Evolutionary conservation across 768 basidiomycete genomes (phyloP), one percentile per base, ranked within the genome.

Genomic region (Fibroporia radiculosa): DNA sequence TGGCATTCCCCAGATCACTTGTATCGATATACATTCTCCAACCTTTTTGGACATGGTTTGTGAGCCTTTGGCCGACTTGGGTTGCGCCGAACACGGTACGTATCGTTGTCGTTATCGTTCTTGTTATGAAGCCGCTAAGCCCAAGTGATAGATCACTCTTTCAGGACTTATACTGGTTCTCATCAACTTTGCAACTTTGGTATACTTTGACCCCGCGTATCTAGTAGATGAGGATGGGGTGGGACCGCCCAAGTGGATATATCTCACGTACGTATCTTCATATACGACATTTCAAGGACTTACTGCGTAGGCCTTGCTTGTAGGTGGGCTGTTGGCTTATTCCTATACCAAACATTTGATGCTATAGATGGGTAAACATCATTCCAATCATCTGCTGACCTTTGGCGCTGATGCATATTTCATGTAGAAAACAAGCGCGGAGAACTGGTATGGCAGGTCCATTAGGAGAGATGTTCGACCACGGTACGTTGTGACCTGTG

Each of bases 381-480:
- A n/a, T 31, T 8, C 29, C 29, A 31, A 31, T 31, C 10, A 8
- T 10, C 29, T 31, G 29, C 29, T 31, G n/a, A 31, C 29, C n/a
- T 8, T 31, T 8, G 29, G 8, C n/a, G 8, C n/a, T 31, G 29
- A 31, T 31, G n/a, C n/a, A n/a, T n/a, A n/a, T n/a, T n/a, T n/a
- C n/a, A n/a, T n/a, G 29, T 52, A 91, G 95, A 13, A 97, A 97
- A 62, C 96, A 99, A 65, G 96, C 96, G 18, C 71, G 96, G 50
- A 69, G 95, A 40, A 95, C 93, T 1, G 92, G 92, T 1, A 98
- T 96, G 89, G 86, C 92, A n/a, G 90, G 96, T 4, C 95, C 95
- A 20, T 67, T 98, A 25, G 96, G 96, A 14, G 89, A 99, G 63
- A 84, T 98, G 82, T 99, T 99, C 62, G 96, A 99, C 60, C 96